Percentiles rank a stretch among this genome's conserved stretches.
phyloP scores from a whole-genome alignment of 2,329 filamentous ascomycete genomes.

The Boeremia lycopersici region DNA sequence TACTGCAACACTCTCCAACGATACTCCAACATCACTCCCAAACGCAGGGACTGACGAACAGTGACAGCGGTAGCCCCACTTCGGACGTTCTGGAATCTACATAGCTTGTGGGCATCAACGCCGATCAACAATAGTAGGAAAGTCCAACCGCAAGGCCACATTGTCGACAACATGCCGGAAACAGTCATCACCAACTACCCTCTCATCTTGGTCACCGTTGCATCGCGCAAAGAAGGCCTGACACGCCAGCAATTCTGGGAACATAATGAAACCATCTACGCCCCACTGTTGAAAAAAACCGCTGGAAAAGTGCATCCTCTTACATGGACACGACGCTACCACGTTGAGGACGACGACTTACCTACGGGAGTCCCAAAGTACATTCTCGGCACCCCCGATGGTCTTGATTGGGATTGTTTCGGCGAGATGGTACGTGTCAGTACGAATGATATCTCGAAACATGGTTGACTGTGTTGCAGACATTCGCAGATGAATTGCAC shows the following conservation, averaged over 20 bases:
- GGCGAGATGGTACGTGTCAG: conserved; percentile 18
- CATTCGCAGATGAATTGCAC: conserved; percentile 26
- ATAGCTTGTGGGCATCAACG: neutral
- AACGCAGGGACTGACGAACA: conserved; percentile 1
- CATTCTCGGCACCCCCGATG: conserved; percentile 17
- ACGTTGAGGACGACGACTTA: conserved; percentile 20
- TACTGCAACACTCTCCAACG: neutral
- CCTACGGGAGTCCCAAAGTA: conserved; percentile 18
- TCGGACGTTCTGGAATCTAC: neutral
- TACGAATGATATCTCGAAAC: neutral
- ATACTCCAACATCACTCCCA: neutral
- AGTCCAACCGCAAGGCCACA: neutral
- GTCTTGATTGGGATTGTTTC: conserved; percentile 28
- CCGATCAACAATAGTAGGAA: neutral
- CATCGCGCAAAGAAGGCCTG: conserved; percentile 21
- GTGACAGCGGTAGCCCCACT: conserved; percentile 11
- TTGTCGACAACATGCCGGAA: conserved; percentile 10
- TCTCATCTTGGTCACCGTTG: conserved; percentile 18
- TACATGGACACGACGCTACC: conserved; percentile 25
- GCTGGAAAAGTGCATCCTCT: conserved; percentile 24
- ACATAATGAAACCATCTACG: conserved; percentile 19
- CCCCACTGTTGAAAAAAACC: conserved; percentile 17
- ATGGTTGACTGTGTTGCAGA: neutral
- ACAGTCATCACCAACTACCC: conserved; percentile 22
- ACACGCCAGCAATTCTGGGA: conserved; percentile 22